These are phyloP conservation scores for Ascochyta fabae DNA, from an alignment of 2,329 filamentous ascomycete species.

Conservation along the genomic window DNA sequence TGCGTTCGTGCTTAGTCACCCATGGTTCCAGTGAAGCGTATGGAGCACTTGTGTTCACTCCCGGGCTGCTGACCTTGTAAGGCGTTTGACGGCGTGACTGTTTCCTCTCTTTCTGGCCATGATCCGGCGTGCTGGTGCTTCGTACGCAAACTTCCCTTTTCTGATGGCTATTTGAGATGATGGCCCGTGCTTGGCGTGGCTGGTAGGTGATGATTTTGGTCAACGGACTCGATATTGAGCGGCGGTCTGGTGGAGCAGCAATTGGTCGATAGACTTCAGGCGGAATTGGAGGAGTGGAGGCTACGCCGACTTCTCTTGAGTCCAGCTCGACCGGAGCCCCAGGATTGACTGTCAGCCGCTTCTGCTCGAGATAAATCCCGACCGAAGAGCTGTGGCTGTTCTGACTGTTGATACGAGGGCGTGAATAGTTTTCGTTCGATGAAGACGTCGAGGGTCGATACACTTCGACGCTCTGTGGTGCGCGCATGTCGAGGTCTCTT, in stretches of 20 bases:
- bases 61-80: conserved; percentile 24
- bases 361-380: conserved; percentile 14
- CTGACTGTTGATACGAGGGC: conserved; percentile 25
- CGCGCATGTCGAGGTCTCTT: conserved; percentile 34
- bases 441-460: conserved; percentile 25
- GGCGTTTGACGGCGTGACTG: conserved; percentile 38
- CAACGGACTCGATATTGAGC: conserved; percentile 26
- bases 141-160: conserved; percentile 19
- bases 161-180: conserved; percentile 10
- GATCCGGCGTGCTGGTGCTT: conserved; percentile 15
- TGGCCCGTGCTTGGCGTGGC: conserved; percentile 14
- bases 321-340: conserved; percentile 27
- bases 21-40: conserved; percentile 38
- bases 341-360: conserved; percentile 17
- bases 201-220: conserved; percentile 22
- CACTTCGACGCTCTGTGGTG: conserved; percentile 24
- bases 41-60: conserved; percentile 13
- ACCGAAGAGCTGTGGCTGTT: conserved; percentile 18
- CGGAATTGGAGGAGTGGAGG: conserved; percentile 11
- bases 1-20: conserved; percentile 34
- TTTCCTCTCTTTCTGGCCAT: conserved; percentile 25
- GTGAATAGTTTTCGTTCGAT: conserved; percentile 30
- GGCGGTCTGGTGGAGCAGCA: conserved; percentile 15
- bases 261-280: conserved; percentile 19
- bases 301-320: conserved; percentile 17